A percentile compares a stretch with the other conserved stretches of the same genome.
Conservation (phyloP, 345 rosid species). For the Toxicodendron radicans region DNA sequence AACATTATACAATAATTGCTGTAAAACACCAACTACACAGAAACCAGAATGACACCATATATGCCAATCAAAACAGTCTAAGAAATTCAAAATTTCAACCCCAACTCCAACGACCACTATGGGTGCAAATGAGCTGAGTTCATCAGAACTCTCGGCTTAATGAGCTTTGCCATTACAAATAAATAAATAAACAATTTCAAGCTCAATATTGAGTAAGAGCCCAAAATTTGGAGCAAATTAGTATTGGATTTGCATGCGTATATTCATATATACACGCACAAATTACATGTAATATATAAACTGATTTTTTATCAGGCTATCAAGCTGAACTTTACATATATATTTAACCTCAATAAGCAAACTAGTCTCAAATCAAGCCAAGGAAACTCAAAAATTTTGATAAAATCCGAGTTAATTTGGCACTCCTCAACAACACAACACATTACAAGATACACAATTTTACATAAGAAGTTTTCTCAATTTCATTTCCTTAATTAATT, state of each 20-base stretch:
- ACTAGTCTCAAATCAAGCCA: not conserved
- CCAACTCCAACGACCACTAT: not conserved
- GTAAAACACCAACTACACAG: no score
- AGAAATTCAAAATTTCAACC: not conserved
- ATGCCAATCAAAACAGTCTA: not conserved
- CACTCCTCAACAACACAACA: not conserved
- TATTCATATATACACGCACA: not conserved
- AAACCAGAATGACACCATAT: no score
- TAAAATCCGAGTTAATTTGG: not conserved
- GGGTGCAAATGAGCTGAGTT: not conserved
- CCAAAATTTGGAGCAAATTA: not conserved
- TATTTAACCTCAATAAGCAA: not conserved
- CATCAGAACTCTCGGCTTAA: not conserved
- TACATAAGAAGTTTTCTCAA: not conserved
- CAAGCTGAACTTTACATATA: not conserved
- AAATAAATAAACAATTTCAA: not conserved
- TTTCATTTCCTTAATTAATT: not conserved
- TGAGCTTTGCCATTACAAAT: not conserved
- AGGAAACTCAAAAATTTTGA: not conserved
- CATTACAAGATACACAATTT: not conserved
- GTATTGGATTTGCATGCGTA: no score
- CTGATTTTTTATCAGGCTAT: not conserved
- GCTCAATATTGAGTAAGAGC: not conserved
- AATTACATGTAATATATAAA: not conserved
- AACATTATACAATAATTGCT: not conserved